phyloP scores from a whole-genome alignment of 805 yeast species.

The Ogataea nitratoaversa region DNA sequence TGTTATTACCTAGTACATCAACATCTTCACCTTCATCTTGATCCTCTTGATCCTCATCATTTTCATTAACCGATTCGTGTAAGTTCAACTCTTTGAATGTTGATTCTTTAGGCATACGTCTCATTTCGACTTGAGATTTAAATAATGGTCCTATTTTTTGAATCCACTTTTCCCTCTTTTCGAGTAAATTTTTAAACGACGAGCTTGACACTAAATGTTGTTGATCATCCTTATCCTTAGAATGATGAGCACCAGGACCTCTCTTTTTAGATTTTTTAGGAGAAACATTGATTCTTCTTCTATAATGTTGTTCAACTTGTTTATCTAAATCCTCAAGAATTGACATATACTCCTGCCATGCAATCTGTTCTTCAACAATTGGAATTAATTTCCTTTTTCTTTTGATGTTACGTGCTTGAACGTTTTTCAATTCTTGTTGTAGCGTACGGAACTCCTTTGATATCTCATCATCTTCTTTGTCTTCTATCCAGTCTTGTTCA shows the following conservation, averaged over 20 bases:
- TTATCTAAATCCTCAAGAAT: slow-evolving; percentile 92
- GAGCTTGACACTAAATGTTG: slow-evolving; percentile 72
- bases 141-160: slow-evolving; percentile 85
- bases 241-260: slow-evolving; percentile 22
- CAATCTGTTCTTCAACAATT: slow-evolving; percentile 77
- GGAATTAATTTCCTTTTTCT: slow-evolving; percentile 67
- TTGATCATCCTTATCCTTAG: slow-evolving; percentile 18
- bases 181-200: slow-evolving; percentile 73
- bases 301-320: slow-evolving; percentile 92
- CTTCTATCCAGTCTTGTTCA: slow-evolving; percentile 68
- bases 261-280: slow-evolving; percentile 57
- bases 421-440: slow-evolving; percentile 62
- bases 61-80: slow-evolving; percentile 24
- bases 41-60: slow-evolving; percentile 24
- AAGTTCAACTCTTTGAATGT: slow-evolving; percentile 42
- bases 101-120: slow-evolving; percentile 63
- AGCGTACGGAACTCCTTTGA: slow-evolving; percentile 74
- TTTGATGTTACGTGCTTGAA: slow-evolving; percentile 58
- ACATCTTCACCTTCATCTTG: slow-evolving; percentile 24
- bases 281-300: slow-evolving; percentile 74
- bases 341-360: slow-evolving; percentile 90
- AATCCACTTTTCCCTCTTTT: slow-evolving; percentile 87
- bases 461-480: slow-evolving; percentile 90
- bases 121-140: slow-evolving; percentile 61
- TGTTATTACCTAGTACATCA: slow-evolving; percentile 17